phyloP scores from a whole-genome alignment of 176 grass and related monocot species.

The Saccharum officinarum region DNA sequence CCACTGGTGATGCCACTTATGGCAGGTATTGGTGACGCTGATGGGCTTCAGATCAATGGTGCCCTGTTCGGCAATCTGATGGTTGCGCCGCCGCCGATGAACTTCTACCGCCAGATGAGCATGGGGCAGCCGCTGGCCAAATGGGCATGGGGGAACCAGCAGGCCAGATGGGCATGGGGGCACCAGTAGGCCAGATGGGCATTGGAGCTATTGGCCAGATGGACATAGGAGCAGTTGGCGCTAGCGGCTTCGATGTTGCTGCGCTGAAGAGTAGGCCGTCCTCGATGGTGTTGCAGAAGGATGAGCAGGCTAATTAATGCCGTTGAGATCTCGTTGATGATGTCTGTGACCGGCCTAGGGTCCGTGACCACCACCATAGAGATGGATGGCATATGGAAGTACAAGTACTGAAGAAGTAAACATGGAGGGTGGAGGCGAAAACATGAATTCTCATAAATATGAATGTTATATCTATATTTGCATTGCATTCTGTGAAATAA shows the following conservation, averaged over 20 bases:
- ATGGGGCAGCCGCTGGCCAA: too few species aligned
- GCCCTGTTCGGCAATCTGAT: background rate
- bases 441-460: too few species aligned
- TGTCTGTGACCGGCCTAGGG: background rate
- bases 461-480: too few species aligned
- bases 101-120: background rate
- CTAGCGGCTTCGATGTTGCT: background rate
- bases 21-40: background rate
- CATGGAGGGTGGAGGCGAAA: too few species aligned
- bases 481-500: too few species aligned
- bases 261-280: background rate
- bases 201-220: too few species aligned
- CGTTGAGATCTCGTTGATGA: background rate
- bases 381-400: constrained; percentile 27
- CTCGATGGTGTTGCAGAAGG: constrained; percentile 33
- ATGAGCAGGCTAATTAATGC: background rate
- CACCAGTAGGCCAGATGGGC: too few species aligned
- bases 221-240: too few species aligned
- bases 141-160: too few species aligned
- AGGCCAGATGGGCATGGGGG: too few species aligned
- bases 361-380: background rate
- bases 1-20: background rate
- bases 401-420: background rate
- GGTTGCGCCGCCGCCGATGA: background rate
- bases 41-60: background rate